Evolutionary conservation across 805 yeast species (phyloP), one percentile per base, ranked within the genome.

Genomic region (Metschnikowia henanensis): DNA sequence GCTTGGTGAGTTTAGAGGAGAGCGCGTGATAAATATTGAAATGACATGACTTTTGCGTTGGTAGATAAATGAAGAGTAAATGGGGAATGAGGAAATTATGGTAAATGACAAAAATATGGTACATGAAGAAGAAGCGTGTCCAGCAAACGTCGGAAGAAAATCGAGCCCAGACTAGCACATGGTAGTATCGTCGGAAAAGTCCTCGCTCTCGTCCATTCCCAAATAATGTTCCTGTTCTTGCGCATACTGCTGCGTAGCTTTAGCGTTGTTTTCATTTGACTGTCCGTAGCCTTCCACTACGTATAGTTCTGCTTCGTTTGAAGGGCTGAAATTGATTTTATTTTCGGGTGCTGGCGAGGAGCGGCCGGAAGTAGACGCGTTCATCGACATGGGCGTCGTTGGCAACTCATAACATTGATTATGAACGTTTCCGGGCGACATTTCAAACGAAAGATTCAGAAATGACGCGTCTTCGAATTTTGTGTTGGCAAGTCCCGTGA

Each of bases 401-500:
- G 57, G 57, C 23, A 52, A 37, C 29, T 53, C 56, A 37, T 47
- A 51, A 36, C 31, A 40, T 37, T 44, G 53, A 21, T 34, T 46
- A 16, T 39, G 22, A 16, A 30, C 23, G 25, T 40, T 39, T 12
- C 22, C 21, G 3, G 46, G 47, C 19, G 55, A 30, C 46, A 44
- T 43, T 16, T 41, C 53, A 32, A 60, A 60, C 25, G 58, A 45
- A 34, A 55, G 45, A 37, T 58, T 61, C 35, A 35, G 53, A 35
- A 60, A 60, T 1, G 60, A 49, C 10, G 50, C 58, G 52, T 76
- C 75, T 56, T 80, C 84, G 43, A 80, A 72, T 32, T 69, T 66
- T 39, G 79, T 70, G 23, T 73, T 66, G 45, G 64, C 57, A 37
- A 74, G 72, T 41, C 80, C 80, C 36, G 70, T 69, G 25, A 65